phyloP scores from a whole-genome alignment of 805 yeast species.

The Monosporozyma solicola region DNA sequence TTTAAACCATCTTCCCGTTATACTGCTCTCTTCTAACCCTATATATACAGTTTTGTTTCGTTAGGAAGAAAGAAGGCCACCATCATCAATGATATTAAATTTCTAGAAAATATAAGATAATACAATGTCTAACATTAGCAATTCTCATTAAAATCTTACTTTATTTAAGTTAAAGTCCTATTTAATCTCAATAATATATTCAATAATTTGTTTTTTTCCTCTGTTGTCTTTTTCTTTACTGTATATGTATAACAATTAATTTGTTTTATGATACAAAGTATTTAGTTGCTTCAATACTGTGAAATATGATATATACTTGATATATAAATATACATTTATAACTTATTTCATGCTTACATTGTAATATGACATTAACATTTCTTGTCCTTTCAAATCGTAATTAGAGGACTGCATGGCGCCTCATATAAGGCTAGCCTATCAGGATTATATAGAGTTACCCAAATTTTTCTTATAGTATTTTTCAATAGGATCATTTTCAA shows the following conservation, averaged over 20 bases:
- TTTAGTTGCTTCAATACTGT: not conserved
- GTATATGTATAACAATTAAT: not conserved
- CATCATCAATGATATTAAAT: not conserved
- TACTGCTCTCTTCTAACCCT: not conserved
- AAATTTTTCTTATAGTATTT: constrained; percentile 37
- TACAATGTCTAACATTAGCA: not conserved
- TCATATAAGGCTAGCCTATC: not conserved
- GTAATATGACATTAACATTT: not conserved
- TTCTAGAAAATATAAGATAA: not conserved
- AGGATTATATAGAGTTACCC: constrained; percentile 10
- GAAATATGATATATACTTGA: not conserved
- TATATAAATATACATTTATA: not conserved
- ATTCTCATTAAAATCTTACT: not conserved
- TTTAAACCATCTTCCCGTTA: not conserved
- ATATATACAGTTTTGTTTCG: not conserved
- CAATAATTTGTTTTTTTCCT: not conserved
- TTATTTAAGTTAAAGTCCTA: not conserved
- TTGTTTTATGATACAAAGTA: not conserved
- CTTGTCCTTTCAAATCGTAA: not conserved
- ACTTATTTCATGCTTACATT: not conserved
- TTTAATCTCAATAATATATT: not conserved
- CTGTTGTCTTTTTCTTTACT: not conserved
- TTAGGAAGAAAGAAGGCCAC: not conserved
- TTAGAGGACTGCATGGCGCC: not conserved
- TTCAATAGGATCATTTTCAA: constrained; percentile 51